Conservation (phyloP, 495 filamentous ascomycete genomes). For the Talaromyces proteolyticus region DNA sequence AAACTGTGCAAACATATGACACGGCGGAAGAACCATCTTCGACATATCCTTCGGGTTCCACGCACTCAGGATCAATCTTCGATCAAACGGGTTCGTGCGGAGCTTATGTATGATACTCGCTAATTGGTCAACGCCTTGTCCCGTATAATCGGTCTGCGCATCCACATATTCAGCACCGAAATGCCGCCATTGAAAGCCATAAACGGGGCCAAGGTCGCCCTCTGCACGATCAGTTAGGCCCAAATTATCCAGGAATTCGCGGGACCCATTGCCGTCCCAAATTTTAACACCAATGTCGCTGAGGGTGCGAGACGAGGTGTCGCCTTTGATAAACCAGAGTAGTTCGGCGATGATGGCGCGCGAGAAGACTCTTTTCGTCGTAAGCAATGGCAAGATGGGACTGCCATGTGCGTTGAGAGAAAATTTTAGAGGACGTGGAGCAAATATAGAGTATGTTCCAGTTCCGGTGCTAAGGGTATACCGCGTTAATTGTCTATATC, state of each 20-base stretch:
- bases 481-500: not conserved
- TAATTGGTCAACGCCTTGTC: conserved; percentile 88
- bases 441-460: conserved; percentile 84
- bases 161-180: conserved; percentile 89
- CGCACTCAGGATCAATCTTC: conserved; percentile 80
- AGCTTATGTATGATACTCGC: conserved; percentile 81
- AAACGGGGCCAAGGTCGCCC: conserved; percentile 92
- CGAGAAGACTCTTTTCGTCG: conserved; percentile 93
- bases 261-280: conserved; percentile 96
- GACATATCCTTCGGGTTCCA: conserved; percentile 87
- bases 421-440: conserved; percentile 80
- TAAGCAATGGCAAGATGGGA: conserved; percentile 81
- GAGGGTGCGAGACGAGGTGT: conserved; percentile 70
- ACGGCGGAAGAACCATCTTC: conserved; percentile 93
- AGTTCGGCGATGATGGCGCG: conserved; percentile 89
- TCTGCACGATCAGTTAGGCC: conserved; percentile 72
- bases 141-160: conserved; percentile 73
- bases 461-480: conserved; percentile 70
- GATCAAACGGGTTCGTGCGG: conserved; percentile 74
- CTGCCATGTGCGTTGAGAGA: conserved; percentile 56
- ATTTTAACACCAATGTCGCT: conserved; percentile 80
- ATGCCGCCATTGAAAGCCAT: conserved; percentile 98
- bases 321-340: conserved; percentile 89
- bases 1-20: conserved; percentile 99
- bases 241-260: conserved; percentile 77